phyloP scores from a whole-genome alignment of 2,329 filamentous ascomycete genomes.

The Fusarium succisae region DNA sequence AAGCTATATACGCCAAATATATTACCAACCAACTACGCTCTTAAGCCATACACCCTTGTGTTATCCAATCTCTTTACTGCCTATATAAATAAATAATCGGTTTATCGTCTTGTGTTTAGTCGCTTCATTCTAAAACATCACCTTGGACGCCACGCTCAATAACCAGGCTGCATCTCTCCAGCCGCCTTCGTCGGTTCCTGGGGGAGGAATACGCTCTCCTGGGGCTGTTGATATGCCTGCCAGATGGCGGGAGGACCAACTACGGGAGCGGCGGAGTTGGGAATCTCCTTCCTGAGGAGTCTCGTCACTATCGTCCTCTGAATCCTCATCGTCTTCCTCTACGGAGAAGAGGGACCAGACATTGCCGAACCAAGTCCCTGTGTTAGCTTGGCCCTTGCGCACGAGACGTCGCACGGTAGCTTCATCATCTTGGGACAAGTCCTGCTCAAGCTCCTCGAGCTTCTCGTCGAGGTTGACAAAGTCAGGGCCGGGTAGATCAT shows the following conservation, averaged over 20 bases:
- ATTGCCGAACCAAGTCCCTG: constrained; percentile 68
- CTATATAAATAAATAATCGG: not conserved
- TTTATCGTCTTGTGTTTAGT: not conserved
- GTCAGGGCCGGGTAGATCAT: constrained; percentile 62
- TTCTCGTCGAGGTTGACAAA: constrained; percentile 71
- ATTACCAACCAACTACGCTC: constrained; percentile 20
- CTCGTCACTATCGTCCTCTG: constrained; percentile 54
- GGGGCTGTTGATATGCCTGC: constrained; percentile 54
- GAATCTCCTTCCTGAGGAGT: constrained; percentile 40
- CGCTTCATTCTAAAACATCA: constrained; percentile 58
- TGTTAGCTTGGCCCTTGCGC: constrained; percentile 59
- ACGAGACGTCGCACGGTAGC: constrained; percentile 66
- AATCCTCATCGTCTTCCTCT: constrained; percentile 66
- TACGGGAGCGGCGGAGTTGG: constrained; percentile 44
- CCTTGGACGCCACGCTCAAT: constrained; percentile 70
- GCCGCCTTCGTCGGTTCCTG: constrained; percentile 64
- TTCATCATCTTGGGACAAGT: constrained; percentile 65
- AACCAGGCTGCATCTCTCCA: constrained; percentile 77
- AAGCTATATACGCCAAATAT: constrained; percentile 1
- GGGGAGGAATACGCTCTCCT: constrained; percentile 58
- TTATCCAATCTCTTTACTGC: not conserved
- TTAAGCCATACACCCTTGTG: not conserved
- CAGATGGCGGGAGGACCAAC: constrained; percentile 49
- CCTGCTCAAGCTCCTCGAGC: constrained; percentile 63
- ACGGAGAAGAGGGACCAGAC: constrained; percentile 71